Base-by-base conservation (phyloP, 2,329 filamentous ascomycete genomes). In the Talaromyces funiculosus region DNA sequence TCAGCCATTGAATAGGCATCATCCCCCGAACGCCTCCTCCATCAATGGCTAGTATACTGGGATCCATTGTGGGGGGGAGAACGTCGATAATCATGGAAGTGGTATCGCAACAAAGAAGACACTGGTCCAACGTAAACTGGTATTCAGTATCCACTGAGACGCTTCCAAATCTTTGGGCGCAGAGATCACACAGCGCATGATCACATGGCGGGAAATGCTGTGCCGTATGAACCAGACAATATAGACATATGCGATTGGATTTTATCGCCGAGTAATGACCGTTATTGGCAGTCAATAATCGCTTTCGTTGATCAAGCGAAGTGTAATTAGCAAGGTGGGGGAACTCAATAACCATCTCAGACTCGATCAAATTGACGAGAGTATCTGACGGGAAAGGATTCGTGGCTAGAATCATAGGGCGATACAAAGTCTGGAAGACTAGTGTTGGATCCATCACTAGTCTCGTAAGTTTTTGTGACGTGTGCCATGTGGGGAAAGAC, bases 1-100 rank as follows among this genome's bases (percentile, higher is more conserved):
- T 42, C n/a, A 62, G 37, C 9, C 20, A 62, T 38, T 65, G 51
- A 14, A 68, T 51, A 4, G 62, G 63, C 16, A 68, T 64, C 8
- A 70, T 62, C 12, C 64, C 66, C 7, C 65, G 62, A 16, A 69
- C 62, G 3, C 68, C 64, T 3, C 67, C 65, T 4, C 67, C 63
- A 42, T 72, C 65, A 40, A 72, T 69, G 7, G 66, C 65, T 4
- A 72, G 54, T 16, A 72, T 62, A n/a, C 56, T 61, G 0, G 65
- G 67, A 20, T 67, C 68, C 18, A 65, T 65, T 2, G 65, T 72
- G 4, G 63, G 62, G 6, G 63, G 66, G n/a, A 70, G 62, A 10
- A 71, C 37, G 18, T 67, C 61, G 0, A 68, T 57, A 3, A 65
- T 55, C 9, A 69, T 33, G 0, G 57, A 62, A 14, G 55, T 60